Base-by-base conservation (phyloP, 2,329 filamentous ascomycete genomes). In the Colletotrichum horii region DNA sequence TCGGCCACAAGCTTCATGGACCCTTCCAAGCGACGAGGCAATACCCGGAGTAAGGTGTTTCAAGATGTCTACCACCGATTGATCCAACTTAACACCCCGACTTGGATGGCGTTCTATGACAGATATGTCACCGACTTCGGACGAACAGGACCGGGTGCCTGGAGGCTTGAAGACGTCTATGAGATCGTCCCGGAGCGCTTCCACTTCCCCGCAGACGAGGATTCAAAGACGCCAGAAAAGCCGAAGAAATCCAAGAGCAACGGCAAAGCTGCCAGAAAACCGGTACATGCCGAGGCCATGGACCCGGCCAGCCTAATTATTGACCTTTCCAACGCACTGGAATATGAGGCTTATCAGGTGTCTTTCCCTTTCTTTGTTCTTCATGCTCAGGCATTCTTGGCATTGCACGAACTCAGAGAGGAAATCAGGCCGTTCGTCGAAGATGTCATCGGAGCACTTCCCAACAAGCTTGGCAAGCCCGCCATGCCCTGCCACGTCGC, bases 71-170 rank as follows among this genome's bases (percentile, higher is more conserved):
- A 83, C 2, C 79, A 82, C 2, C 83, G 83, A 6, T 74, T 78
- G 2, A 75, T 88, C 28, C 80, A 81, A 36, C 75, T 80, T 2
- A 78, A 79, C 1, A 82, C 79, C 1, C 79, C 82, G 0, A 83
- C 87, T 0, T 81, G 83, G 7, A 75, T 77, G 19, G 84, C 85
- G 77, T 89, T 88, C 76, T 78, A 78, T 28, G 78, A 81, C 1
- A 80, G 84, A 8, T 85, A 85, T 56, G 76, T 81, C 26, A 78
- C 75, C 1, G 78, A 79, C 6, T 28, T 32, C 22, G 56, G 26
- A 26, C 22, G 24, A 28, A 30, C 26, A 9, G 56, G 24, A 28
- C 16, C 22, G 16, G 72, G 80, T 1, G 79, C 83, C 60, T 82
- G 83, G 72, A 85, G 83, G 1, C 62, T 80, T 0, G 82, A 86